Base-by-base conservation (phyloP, 495 filamentous ascomycete species). In the Penicillium verhagenii region DNA sequence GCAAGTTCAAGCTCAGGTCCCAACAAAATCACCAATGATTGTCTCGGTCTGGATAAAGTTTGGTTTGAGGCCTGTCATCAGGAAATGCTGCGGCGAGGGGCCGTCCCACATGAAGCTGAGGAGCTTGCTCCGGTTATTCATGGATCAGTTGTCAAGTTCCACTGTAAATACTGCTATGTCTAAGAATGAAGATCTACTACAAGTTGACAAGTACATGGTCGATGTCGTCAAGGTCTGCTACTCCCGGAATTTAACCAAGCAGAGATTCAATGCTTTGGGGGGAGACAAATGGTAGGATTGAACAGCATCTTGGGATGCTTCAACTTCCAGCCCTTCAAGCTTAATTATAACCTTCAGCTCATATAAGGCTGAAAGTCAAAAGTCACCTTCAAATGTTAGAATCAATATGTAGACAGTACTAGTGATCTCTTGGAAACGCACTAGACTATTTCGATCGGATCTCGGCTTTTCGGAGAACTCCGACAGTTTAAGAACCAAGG, bases 41-140 rank as follows among this genome's bases (percentile, higher is more conserved):
- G 16, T 19, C 65, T 60, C 5, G 47, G 46, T n/a, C 35, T 71
- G 25, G 54, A 56, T 11, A 47, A 56, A 18, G 47, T 71, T 7
- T 71, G 68, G 68, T 71, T 71, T 26, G 53, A 53, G 23, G 68
- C 64, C 24, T 64, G 66, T 35, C 40, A 50, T 39, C 57, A 54
- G 26, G 68, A 69, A 47, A 52, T 71, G 50, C 43, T 35, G 24
- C 37, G 40, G 9, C 55, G 68, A 40, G 64, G 61, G 1, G 61
- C 61, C 5, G 60, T 64, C 26, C 66, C 66, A 20, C 68, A 71
- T 63, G 24, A 47, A 13, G 43, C 56, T 23, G 59, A 71, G 43
- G 52, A 60, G 2, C 49, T 50, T 11, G 49, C 65, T 33, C 57
- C 53, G 4, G 50, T 70, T 50, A 59, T 66, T 33, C 66, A 63